These are phyloP conservation scores for Alloascoidea africana DNA, from an alignment of 805 yeast species.

Conservation along the genomic window DNA sequence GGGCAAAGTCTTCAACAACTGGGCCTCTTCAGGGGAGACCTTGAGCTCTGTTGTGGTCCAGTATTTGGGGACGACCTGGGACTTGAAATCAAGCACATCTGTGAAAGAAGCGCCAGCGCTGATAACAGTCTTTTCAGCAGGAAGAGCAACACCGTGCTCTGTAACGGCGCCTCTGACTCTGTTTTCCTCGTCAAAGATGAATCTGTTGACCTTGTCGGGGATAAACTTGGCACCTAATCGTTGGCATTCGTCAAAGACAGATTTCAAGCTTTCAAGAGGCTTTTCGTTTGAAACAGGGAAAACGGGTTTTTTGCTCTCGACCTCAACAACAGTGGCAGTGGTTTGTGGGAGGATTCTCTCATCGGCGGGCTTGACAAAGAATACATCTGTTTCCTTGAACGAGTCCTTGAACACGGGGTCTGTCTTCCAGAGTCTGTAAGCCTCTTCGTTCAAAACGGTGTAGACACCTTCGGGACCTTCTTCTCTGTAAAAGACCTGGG, in stretches of 20 bases:
- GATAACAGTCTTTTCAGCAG: conserved; percentile 24
- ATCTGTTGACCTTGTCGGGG: not conserved
- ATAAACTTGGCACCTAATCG: not conserved
- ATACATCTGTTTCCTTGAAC: not conserved
- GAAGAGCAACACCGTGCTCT: not conserved
- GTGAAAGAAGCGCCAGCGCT: conserved; percentile 13
- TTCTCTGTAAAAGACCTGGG: not conserved
- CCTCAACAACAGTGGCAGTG: not conserved
- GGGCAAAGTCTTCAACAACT: conserved; percentile 8
- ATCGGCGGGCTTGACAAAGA: conserved; percentile 1
- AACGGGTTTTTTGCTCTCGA: not conserved
- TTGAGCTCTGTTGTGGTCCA: conserved; percentile 12
- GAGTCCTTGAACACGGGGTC: not conserved
- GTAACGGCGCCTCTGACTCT: conserved; percentile 1
- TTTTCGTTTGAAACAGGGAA: not conserved
- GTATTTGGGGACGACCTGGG: conserved; percentile 10
- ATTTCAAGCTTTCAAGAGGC: not conserved
- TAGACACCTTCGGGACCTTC: not conserved
- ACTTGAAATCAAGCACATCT: conserved; percentile 11
- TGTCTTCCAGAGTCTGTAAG: not conserved
- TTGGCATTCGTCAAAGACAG: not conserved
- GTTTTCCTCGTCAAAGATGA: not conserved
- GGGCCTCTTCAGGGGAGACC: conserved; percentile 10
- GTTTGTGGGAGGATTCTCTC: not conserved
- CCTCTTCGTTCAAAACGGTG: conserved; percentile 1